Base-by-base conservation (phyloP, 148 eudicot genomes). In the Oxyria digyna region DNA sequence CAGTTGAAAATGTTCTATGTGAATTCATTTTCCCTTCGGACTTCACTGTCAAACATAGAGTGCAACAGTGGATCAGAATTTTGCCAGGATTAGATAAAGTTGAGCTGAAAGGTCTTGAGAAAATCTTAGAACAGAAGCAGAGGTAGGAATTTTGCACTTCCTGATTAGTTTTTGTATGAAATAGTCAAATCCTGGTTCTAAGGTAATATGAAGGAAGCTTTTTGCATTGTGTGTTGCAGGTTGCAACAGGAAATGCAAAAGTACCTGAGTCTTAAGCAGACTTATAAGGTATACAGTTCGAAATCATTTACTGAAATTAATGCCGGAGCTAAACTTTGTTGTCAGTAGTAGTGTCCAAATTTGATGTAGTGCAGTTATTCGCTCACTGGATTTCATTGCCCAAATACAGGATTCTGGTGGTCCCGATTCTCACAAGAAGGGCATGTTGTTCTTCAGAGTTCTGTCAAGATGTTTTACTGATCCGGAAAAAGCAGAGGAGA, bases 61-160 rank as follows among this genome's bases (percentile, higher is more conserved):
- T 87, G 74, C 71, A 55, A 48, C 80, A 74, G 37, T 94, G 99
- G 99, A 79, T 87, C 71, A 78, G 72, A 42, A 74, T 88, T 70
- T 85, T 91, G 71, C 72, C 89, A 31, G 82, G 82, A 57, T 81
- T 94, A 62, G 99, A 94, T 79, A 91, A 88, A 79, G 85, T 91
- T 55, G 99, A 94, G 83, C 77, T 94, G 57, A 91, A 84, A 75
- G 99, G 97, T 73, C 81, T 94, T 54, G 97, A 91, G 72, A 91
- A 91, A 76, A 86, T 91, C 69, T 78, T 94, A 78, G 97, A 94
- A 83, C 99, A 91, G 87, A 88, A 94, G 79, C 93, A 87, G 77
- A 94, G 96, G 99, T 94, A 73, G 29, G 38, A 71, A 59, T 59
- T 14, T 59, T 14, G 15, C 65, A 6, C 63, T 55, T 57, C 31